Evolutionary conservation across 2,329 filamentous ascomycete species (phyloP), one percentile per base, ranked within the genome.

Genomic region (Penicillium hesseltinei): DNA sequence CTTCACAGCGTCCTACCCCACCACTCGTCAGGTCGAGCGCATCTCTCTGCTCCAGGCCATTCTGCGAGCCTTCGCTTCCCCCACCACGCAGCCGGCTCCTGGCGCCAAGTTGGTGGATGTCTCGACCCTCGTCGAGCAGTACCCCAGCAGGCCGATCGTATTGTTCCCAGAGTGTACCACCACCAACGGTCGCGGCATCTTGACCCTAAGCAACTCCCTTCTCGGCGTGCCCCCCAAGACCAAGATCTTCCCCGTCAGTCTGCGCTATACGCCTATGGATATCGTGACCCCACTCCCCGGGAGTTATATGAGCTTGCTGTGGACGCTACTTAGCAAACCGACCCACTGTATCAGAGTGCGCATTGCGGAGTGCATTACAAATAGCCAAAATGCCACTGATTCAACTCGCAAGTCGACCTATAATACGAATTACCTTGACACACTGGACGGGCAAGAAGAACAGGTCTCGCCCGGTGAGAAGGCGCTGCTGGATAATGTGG

Each of bases 121-220:
- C 44, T 77, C 80, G 23, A 80, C 82, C 1, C 81, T 97, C 5
- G 71, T 92, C 11, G 76, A 80, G 33, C 79, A 83, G 57, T 84
- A 95, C 71, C 91, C 91, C 0, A 81, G 84, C 56, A 86, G 91
- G 45, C 84, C 91, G 58, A 84, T 97, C 61, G 91, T 88, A 60
- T 86, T 96, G 1, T 97, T 97, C 73, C 93, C 94, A 13, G 94
- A 99, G 77, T 93, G 89, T 75, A 94, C 89, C 5, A 96, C 94
- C 0, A 96, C 91, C 44, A 99, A 99, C 71, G 93, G 93, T 61
- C 88, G 90, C 65, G 94, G 89, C 5, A 92, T 97, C 61, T 77
- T 99, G 13, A 90, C 91, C 2, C 85, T 96, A 54, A 91, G 89
- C 59, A 91, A 89, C 0, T 88, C 87, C 50, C 81, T 99, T 1